Evolutionary conservation across 169 alveolate genomes (phyloP), one percentile per base, ranked within the genome.

Genomic region (Plasmodium malariae): DNA sequence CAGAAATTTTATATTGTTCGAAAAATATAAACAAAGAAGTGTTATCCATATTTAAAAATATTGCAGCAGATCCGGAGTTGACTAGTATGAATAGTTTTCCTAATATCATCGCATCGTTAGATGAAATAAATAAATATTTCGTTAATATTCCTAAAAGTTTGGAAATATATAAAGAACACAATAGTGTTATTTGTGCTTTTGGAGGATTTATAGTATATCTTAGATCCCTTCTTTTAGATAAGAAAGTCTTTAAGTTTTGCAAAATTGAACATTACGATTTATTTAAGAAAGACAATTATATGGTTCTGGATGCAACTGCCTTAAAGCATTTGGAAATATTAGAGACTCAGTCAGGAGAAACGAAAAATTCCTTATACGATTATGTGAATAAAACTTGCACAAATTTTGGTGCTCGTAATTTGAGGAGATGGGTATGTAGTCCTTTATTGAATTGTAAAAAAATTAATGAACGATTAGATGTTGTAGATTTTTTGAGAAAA

Each of bases 371-470:
- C 11, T 89, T 96, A 70, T 94, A 95, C 55, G 97, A 96, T 24
- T 96, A 95, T 74, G 89, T 98, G 54, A 97, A 98, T 94, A 96
- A 96, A 69, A 97, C 99, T 9, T 88, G 89, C 37, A 96, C 99
- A 12, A 97, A 98, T 26, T 96, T 97, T 74, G 99, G 99, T 19
- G 96, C 95, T 87, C 93, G 99, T 73, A 69, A 97, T 92, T 67
- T 98, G 86, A 95, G 97, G 78, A 96, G 96, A 48, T 98, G 99
- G 99, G 85, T 98, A n/a, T 93, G 96, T 62, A 93, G 98, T 34
- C 99, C 99, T 40, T 92, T 98, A 63, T 72, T 93, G 57, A 95
- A 94, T 70, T 85, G 95, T 32, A 69, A 94, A n/a, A 87, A 94
- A 62, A 96, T 98, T 11, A 94, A 96, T 78, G 98, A 93, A 9